A percentile compares a stretch with the other conserved stretches of the same genome.
Evolutionary conservation across 148 eudicot species (phyloP).

Genomic region (Oxyria digyna): DNA sequence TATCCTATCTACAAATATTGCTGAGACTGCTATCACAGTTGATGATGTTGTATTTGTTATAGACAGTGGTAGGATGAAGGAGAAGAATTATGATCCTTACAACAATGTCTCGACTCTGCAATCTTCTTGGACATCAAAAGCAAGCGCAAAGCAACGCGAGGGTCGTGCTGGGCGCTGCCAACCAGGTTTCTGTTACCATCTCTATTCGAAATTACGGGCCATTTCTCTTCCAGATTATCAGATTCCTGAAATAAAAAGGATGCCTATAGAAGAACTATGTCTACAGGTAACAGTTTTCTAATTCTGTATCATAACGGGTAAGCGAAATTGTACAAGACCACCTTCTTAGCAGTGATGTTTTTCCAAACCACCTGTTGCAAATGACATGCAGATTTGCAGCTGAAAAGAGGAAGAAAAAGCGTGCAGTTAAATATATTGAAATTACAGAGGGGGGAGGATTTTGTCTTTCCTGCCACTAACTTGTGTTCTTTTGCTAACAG

Average conservation of each 20-base stretch:
- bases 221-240: conserved; percentile 72
- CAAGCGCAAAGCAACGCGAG: conserved; percentile 94
- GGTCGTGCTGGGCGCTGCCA: conserved; percentile 99
- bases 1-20: conserved; percentile 86
- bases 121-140: conserved; percentile 88
- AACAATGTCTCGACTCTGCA: conserved; percentile 81
- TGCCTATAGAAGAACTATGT: conserved; percentile 90
- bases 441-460: not conserved
- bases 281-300: conserved; percentile 51
- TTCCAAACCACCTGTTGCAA: not conserved
- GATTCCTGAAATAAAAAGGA: conserved; percentile 80
- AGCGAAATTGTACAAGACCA: not conserved
- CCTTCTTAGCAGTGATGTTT: not conserved
- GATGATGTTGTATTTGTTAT: conserved; percentile 90
- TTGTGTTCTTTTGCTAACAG: not conserved
- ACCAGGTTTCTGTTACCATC: conserved; percentile 91
- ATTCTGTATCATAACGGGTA: not conserved
- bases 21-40: conserved; percentile 87
- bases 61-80: conserved; percentile 95
- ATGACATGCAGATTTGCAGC: not conserved
- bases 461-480: not conserved
- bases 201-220: conserved; percentile 62
- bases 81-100: conserved; percentile 87
- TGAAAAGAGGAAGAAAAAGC: not conserved
- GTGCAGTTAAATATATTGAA: not conserved